phyloP scores from a whole-genome alignment of 371 early-diverging fungal species.

The Mucor sp. region DNA sequence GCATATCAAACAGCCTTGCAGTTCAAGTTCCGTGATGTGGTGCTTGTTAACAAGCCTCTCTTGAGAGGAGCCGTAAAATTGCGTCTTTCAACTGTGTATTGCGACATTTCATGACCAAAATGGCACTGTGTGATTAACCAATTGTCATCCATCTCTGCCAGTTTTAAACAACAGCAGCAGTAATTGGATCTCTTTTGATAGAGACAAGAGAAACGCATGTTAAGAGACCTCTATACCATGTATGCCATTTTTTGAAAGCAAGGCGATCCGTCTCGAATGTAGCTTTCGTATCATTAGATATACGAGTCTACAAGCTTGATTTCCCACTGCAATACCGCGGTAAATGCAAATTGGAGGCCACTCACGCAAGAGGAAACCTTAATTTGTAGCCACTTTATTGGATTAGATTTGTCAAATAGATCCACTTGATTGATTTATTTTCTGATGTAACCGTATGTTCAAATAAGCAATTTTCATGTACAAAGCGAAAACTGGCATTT shows the following conservation, averaged over 20 bases:
- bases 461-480: not conserved
- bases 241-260: not conserved
- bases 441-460: not conserved
- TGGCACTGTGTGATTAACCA: not conserved
- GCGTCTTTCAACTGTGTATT: conserved; percentile 12
- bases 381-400: not conserved
- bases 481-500: not conserved
- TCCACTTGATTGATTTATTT: not conserved
- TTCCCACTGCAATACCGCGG: not conserved
- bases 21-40: not conserved
- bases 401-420: not conserved
- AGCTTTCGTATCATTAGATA: not conserved
- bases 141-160: not conserved
- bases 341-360: not conserved
- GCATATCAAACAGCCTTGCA: not conserved
- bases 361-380: not conserved
- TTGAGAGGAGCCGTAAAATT: not conserved
- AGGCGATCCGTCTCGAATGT: not conserved
- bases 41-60: not conserved
- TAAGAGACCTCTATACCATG: not conserved
- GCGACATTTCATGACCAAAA: conserved; percentile 15
- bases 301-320: not conserved
- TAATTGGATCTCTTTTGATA: not conserved
- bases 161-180: not conserved
- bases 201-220: not conserved